phyloP scores from a whole-genome alignment of 2,329 filamentous ascomycete species.

The Orbilia blumenaviensis region DNA sequence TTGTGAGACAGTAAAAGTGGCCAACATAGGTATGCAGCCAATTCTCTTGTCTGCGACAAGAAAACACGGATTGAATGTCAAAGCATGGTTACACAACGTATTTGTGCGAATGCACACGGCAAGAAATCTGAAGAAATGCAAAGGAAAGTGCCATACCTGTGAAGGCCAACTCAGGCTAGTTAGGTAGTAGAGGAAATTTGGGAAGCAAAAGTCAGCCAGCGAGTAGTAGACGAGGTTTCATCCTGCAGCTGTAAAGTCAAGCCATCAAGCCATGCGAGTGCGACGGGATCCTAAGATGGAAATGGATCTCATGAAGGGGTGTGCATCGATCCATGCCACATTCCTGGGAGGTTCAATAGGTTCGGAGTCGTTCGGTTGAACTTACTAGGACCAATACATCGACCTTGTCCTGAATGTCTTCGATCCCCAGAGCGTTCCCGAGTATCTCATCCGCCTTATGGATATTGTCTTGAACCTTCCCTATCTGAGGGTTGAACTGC shows the following conservation, averaged over 20 bases:
- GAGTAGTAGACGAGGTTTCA: constrained; percentile 23
- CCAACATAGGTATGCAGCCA: constrained; percentile 21
- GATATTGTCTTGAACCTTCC: constrained; percentile 75
- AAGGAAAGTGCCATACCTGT: constrained; percentile 41
- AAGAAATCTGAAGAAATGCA: constrained; percentile 3
- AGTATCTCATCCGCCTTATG: constrained; percentile 73
- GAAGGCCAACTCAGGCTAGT: constrained; percentile 49
- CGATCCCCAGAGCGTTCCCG: constrained; percentile 64
- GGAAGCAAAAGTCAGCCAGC: constrained; percentile 4
- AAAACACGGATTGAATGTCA: constrained; percentile 11
- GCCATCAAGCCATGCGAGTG: not conserved
- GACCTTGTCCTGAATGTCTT: constrained; percentile 70
- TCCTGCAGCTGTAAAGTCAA: constrained; percentile 6
- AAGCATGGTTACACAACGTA: constrained; percentile 46
- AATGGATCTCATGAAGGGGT: constrained; percentile 5
- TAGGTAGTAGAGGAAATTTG: constrained; percentile 38
- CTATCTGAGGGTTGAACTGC: constrained; percentile 77
- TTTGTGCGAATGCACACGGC: constrained; percentile 24
- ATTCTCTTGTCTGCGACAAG: constrained; percentile 19
- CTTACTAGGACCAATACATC: constrained; percentile 81
- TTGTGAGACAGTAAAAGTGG: constrained; percentile 16
- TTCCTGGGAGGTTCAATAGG: not conserved
- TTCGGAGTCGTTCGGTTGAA: constrained; percentile 66
- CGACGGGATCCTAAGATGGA: constrained; percentile 20
- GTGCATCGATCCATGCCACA: constrained; percentile 38